Base-by-base conservation (phyloP, 306 rosid genomes). In the Cucurbita maxima region DNA sequence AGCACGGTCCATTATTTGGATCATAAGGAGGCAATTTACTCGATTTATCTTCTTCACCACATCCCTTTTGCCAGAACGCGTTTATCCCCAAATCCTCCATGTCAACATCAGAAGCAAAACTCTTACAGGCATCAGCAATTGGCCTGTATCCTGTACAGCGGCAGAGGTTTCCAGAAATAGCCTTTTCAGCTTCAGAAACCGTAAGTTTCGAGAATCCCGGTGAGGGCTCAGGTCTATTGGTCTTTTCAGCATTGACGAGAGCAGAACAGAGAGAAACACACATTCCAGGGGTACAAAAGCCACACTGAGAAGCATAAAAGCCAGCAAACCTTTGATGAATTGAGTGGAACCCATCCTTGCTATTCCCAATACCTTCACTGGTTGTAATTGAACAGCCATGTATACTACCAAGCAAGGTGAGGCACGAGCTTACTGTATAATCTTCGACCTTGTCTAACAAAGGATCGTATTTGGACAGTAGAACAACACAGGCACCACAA, bases 221-320 rank as follows among this genome's bases (percentile, higher is more conserved):
- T 43, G 88, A 83, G 22, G 98, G 88, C 8, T 88, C 86, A 0
- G 76, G 79, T 36, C 83, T 75, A 64, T 81, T 20, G 43, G 78
- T 74, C 77, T 88, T 90, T 20, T 93, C 83, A 37, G 97, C 96
- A 47, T 87, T 85, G 72, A 88, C 83, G 62, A 93, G 96, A 61
- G 96, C 82, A 7, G 81, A 88, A 57, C 75, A 79, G 76, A 93
- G 87, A 1, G 98, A 93, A 81, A 90, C 88, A 79, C 88, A 93
- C 87, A 93, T 84, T 54, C 98, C 97, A 7, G 97, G 98, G 79
- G 98, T 93, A 78, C 97, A 90, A 37, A 86, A 93, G 45, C 94
- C 98, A 71, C 98, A 93, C 74, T 90, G 98, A 51, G 98, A 79
- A 57, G 88, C 97, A 72, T 90, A 91, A 80, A 93, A 93, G 71